phyloP scores from a whole-genome alignment of 106 monocot species.

The Phalaenopsis aphrodite region DNA sequence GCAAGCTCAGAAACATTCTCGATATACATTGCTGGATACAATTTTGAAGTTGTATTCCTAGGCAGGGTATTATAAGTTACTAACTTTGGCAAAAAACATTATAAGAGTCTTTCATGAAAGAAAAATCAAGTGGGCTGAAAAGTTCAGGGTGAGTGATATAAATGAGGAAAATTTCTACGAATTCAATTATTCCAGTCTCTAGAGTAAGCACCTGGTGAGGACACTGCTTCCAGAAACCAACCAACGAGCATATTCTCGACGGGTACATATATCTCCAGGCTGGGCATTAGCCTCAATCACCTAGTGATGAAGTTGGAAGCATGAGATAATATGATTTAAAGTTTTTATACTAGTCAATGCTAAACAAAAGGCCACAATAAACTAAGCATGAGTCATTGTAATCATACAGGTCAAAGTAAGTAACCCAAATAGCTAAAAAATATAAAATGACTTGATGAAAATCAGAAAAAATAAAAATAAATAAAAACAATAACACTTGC shows the following conservation, averaged over 20 bases:
- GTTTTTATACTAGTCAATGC: neutral
- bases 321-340: neutral
- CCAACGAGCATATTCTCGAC: conserved; percentile 99
- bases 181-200: neutral
- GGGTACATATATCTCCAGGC: conserved; percentile 93
- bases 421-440: neutral
- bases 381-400: neutral
- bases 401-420: neutral
- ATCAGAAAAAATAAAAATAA: neutral
- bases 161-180: neutral
- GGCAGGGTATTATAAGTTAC: conserved; percentile 12
- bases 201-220: conserved; percentile 56
- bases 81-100: neutral
- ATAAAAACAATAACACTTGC: neutral
- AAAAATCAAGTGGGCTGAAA: neutral
- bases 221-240: conserved; percentile 74
- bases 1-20: conserved; percentile 95
- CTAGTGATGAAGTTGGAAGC: conserved; percentile 27
- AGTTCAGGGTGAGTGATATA: neutral
- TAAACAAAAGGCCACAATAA: neutral
- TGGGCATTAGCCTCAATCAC: conserved; percentile 79
- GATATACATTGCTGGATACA: conserved; percentile 98
- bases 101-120: neutral
- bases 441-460: too few species aligned
- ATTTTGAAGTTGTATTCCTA: conserved; percentile 81